Evolutionary conservation across 2,329 filamentous ascomycete genomes (phyloP).

Genomic region (Grosmannia serpens): DNA sequence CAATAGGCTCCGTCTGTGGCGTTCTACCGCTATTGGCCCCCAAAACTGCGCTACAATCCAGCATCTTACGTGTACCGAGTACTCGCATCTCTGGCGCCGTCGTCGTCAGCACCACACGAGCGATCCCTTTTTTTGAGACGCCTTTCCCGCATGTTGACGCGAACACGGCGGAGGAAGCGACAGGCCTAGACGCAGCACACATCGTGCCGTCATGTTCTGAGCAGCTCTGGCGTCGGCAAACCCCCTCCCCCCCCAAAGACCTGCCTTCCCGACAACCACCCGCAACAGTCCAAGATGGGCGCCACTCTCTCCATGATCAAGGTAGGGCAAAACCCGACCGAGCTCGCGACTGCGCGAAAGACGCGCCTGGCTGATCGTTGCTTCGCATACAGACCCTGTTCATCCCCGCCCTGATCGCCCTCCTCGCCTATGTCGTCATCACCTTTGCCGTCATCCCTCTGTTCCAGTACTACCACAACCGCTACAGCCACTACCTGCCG

Average conservation of each 20-base stretch:
- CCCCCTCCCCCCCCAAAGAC: too few relatives aligned
- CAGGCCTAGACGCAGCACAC: too few relatives aligned
- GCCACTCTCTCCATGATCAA: conserved; percentile 25
- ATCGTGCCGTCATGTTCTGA: not conserved
- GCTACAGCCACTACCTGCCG: conserved; percentile 65
- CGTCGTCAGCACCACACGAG: too few relatives aligned
- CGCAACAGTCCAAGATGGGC: conserved; percentile 18
- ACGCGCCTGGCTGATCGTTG: not conserved
- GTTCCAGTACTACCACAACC: conserved; percentile 57
- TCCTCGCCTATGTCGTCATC: conserved; percentile 54
- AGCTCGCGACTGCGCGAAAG: not conserved
- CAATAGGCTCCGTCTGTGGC: not conserved
- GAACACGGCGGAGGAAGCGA: too few relatives aligned
- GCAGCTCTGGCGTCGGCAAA: not conserved
- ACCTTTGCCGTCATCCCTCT: conserved; percentile 56
- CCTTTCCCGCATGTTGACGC: too few relatives aligned
- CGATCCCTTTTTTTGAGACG: too few relatives aligned
- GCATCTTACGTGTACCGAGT: too few relatives aligned
- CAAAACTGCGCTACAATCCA: too few relatives aligned
- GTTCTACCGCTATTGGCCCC: too few relatives aligned
- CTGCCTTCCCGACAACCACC: too few relatives aligned
- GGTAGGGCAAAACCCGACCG: conserved; percentile 14
- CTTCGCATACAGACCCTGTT: conserved; percentile 47
- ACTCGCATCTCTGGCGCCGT: too few relatives aligned
- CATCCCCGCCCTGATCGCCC: conserved; percentile 58